phyloP scores from a whole-genome alignment of 2,329 filamentous ascomycete genomes.

The Amphichorda felina region DNA sequence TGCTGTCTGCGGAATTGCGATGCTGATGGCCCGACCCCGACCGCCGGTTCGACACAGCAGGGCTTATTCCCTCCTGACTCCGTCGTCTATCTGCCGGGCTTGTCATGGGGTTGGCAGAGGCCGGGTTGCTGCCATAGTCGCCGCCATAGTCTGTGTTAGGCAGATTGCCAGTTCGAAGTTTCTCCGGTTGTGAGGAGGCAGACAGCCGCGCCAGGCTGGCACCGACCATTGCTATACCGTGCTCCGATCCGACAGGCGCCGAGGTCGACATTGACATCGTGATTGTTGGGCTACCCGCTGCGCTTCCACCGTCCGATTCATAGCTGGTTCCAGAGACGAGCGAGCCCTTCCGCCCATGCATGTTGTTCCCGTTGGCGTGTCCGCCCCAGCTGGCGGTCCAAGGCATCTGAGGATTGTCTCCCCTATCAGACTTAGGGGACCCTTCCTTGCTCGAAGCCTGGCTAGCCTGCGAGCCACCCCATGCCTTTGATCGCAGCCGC shows the following conservation, averaged over 20 bases:
- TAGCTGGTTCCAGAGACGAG: conserved; percentile 35
- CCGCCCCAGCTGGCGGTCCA: conserved; percentile 8
- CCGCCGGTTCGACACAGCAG: conserved; percentile 4
- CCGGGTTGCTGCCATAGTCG: neutral
- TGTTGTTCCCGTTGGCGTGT: conserved; percentile 4
- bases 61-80: conserved; percentile 2
- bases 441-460: conserved; percentile 43
- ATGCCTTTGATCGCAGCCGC: conserved; percentile 62
- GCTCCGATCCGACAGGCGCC: neutral
- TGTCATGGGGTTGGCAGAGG: conserved; percentile 8
- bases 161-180: neutral
- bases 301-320: conserved; percentile 33
- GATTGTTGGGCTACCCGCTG: conserved; percentile 37
- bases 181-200: conserved; percentile 6
- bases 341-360: conserved; percentile 33
- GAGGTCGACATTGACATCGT: conserved; percentile 12
- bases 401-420: conserved; percentile 33
- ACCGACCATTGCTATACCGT: neutral
- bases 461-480: conserved; percentile 67
- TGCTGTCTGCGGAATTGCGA: conserved; percentile 51
- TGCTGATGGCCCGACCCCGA: conserved; percentile 33
- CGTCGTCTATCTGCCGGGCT: conserved; percentile 1
- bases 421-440: conserved; percentile 36
- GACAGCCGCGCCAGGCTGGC: conserved; percentile 1
- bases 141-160: neutral